Evolutionary conservation across 2,329 filamentous ascomycete species (phyloP), one percentile per base, ranked within the genome.

Genomic region (Graphilbum sp.): DNA sequence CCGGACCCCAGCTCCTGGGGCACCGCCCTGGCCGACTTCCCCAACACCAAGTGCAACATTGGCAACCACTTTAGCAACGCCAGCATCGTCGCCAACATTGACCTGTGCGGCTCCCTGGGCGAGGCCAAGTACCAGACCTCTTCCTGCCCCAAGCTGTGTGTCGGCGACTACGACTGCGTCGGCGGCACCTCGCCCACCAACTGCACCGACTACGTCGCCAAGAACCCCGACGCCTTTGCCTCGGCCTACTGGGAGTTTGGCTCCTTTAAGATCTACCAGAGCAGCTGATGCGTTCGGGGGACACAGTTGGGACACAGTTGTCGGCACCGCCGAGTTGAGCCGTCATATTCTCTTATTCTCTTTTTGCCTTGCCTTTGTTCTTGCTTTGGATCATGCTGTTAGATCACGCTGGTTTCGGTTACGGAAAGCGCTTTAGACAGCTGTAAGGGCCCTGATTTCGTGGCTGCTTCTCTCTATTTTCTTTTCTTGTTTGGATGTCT

Each of bases 211-310:
- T 70, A 62, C 43, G 73, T 78, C 8, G 65, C 72, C 6, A 68
- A 66, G 38, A 67, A 72, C 45, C 72, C 66, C 17, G 54, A 50
- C 17, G 67, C 56, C 2, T 80, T 73, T 51, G 60, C 55, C 32
- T 63, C 70, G 49, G 76, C 69, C 2, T 81, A 64, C 50, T 83
- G 69, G 77, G 72, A 72, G 55, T 76, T 79, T 56, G 68, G 65
- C 2, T 53, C 58, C 10, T 76, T 79, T 45, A 58, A 69, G 43
- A 64, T 79, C 3, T 79, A 75, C 49, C 55, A 61, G 13, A 29
- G 5, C 23, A 25, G 23, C 23, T 7, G 23, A 7, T 25, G 12
- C 7, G 7, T 25, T 7, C 12, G 23, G 23, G n/a, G n/a, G n/a
- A n/a, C n/a, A n/a, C n/a, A n/a, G n/a, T n/a, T n/a, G n/a, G n/a